Percentiles rank a stretch among this genome's conserved stretches.
Evolutionary conservation across 306 rosid species (phyloP).

Genomic region (Prunus kanzakura): DNA sequence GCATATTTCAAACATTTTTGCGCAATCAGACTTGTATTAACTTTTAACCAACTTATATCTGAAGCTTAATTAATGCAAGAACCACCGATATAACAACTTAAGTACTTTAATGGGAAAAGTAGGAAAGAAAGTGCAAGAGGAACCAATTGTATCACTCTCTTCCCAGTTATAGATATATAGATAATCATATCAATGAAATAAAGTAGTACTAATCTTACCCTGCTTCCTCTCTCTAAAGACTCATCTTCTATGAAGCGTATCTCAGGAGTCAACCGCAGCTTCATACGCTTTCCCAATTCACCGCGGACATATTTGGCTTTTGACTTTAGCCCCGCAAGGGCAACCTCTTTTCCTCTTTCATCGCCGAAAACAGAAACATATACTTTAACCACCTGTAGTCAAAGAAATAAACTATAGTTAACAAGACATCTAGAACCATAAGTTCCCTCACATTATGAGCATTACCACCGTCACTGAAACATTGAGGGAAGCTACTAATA

Average conservation of each 20-base stretch:
- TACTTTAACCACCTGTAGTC: constrained; percentile 72
- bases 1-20: neutral
- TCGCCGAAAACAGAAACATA: constrained; percentile 92
- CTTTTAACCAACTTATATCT: neutral
- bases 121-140: neutral
- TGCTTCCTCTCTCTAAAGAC: constrained; percentile 90
- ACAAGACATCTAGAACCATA: neutral
- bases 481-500: neutral
- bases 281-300: constrained; percentile 81
- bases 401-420: constrained; percentile 3
- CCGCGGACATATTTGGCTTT: constrained; percentile 86
- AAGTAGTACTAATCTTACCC: constrained; percentile 40
- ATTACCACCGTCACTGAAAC: neutral
- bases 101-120: neutral
- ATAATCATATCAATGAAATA: neutral
- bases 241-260: constrained; percentile 89
- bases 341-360: constrained; percentile 89
- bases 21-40: neutral
- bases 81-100: neutral
- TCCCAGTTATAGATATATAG: neutral
- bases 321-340: constrained; percentile 85
- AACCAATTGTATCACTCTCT: neutral
- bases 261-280: constrained; percentile 86
- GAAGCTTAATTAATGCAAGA: neutral
- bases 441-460: neutral